Evolutionary conservation across 1,284 basidiomycete genomes (phyloP), one percentile per base, ranked within the genome.

Genomic region (Sporisorium exsertum): DNA sequence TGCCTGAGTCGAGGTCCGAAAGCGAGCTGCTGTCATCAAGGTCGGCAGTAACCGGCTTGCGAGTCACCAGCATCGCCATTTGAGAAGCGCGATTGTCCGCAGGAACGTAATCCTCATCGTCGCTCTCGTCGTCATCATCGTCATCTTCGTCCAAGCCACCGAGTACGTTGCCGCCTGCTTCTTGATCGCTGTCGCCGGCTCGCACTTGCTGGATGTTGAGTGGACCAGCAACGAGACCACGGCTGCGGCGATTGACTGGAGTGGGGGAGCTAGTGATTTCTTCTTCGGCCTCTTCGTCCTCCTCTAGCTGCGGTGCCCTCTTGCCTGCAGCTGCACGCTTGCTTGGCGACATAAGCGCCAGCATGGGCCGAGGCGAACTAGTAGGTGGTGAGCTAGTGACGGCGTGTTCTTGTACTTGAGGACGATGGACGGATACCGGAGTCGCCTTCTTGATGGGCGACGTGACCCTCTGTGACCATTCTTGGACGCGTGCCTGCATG

Each of bases 61-160:
- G 47, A 49, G 27, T 49, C 12, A 52, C 33, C 8, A 46, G 35
- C 16, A 62, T 15, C 2, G 47, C 16, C 56, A 59, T 75, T 20
- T 26, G 49, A 20, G 43, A 20, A 3, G 74, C 13, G n/a, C 55
- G 50, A 9, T 32, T 49, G 9, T 61, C 59, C 10, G 66, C 58
- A 37, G 75, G 65, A 5, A 77, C 47, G 20, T 75, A 69, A 45
- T 78, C 71, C 22, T 78, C 72, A 20, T 71, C 73, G 22, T 71
- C 68, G 43, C 65, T 72, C 52, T 76, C 69, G 45, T 76, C 70
- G 37, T 74, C 72, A 26, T 72, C 66, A 9, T 61, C 60, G 20
- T 71, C 68, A 15, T 62, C 61, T 13, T 69, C 64, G 24, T 72
- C 68, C 51, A 66, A 22, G 5, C 18, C 45, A 16, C 40, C 58